These are phyloP conservation scores for Talaromyces amestolkiae DNA, from an alignment of 2,329 filamentous ascomycete genomes.

Conservation along the genomic window DNA sequence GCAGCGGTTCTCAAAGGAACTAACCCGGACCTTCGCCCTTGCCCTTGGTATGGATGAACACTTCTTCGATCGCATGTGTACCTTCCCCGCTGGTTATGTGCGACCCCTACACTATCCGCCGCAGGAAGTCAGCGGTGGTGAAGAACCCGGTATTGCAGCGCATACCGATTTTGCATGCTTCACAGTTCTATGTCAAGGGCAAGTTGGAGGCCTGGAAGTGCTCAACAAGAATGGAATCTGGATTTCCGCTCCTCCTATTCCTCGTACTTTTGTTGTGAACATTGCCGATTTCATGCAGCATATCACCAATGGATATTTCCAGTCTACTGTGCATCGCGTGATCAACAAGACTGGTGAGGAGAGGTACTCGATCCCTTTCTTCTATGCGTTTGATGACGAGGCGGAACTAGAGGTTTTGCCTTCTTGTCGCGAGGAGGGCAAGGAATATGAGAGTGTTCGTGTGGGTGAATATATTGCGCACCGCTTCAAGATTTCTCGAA, in stretches of 20 bases:
- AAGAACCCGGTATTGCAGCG: background rate
- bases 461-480: background rate
- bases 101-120: background rate
- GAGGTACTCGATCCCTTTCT: background rate
- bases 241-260: background rate
- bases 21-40: background rate
- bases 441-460: background rate
- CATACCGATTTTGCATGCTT: background rate
- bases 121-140: background rate
- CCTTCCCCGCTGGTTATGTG: background rate
- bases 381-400: background rate
- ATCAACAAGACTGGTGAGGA: background rate
- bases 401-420: background rate
- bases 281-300: background rate
- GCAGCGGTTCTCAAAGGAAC: background rate
- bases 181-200: background rate
- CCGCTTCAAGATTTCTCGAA: background rate
- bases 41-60: background rate
- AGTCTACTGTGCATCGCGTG: background rate
- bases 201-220: background rate
- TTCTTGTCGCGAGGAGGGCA: background rate
- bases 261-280: background rate
- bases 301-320: background rate
- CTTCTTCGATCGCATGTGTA: background rate
- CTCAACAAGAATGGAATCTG: background rate